These are phyloP conservation scores for Lablab purpureus DNA, from an alignment of 306 rosid genomes.

Conservation along the genomic window DNA sequence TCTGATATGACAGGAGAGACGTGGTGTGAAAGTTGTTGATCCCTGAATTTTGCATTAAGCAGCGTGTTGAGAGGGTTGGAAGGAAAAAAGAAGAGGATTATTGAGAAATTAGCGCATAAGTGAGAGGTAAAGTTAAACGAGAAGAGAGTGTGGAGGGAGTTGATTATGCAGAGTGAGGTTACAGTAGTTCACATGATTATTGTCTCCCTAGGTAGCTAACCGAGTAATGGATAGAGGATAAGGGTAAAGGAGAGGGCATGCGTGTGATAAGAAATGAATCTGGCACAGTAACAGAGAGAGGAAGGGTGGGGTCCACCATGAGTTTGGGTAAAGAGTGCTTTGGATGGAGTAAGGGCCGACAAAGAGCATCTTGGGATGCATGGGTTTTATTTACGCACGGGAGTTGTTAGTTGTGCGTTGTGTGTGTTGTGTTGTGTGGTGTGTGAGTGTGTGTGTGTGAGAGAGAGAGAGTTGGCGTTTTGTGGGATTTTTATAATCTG, in stretches of 20 bases:
- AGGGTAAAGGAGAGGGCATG: constrained; percentile 9
- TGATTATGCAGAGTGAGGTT: not conserved
- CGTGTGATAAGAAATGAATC: not conserved
- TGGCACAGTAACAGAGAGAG: not conserved
- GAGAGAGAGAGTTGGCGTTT: not conserved
- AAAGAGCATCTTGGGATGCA: constrained; percentile 69
- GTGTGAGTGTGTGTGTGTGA: too few species aligned
- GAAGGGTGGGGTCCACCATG: constrained; percentile 14
- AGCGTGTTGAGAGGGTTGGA: too few species aligned
- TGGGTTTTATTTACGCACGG: constrained; percentile 37
- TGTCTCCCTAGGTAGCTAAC: not conserved
- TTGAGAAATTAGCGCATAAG: too few species aligned
- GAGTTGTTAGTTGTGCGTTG: constrained; percentile 30
- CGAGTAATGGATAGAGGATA: constrained; percentile 1
- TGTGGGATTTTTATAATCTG: not conserved
- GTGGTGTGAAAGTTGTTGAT: too few species aligned
- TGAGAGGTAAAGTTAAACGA: not conserved
- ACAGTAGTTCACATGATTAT: constrained; percentile 26
- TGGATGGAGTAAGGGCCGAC: constrained; percentile 54
- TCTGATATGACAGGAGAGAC: too few species aligned
- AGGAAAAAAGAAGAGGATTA: too few species aligned
- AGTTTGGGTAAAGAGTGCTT: constrained; percentile 7
- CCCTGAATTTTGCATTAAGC: too few species aligned
- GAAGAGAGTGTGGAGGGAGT: not conserved
- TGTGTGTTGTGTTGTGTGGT: constrained; percentile 1